phyloP scores from a whole-genome alignment of 2,329 filamentous ascomycete species.

The Cladophialophora carrionii region DNA sequence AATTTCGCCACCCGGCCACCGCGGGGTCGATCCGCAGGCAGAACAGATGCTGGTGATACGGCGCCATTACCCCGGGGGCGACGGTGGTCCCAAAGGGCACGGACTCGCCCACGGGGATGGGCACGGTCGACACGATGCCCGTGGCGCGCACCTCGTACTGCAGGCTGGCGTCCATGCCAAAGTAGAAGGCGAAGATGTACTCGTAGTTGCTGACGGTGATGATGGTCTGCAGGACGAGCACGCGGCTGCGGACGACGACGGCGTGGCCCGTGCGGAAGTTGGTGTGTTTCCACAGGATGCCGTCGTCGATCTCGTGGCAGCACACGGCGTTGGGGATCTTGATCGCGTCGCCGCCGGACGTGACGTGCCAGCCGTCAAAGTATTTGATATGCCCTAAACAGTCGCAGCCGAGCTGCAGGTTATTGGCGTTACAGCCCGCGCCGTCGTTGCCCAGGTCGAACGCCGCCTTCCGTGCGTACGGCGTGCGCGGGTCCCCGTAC shows the following conservation, averaged over 20 bases:
- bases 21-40: slow-evolving; percentile 51
- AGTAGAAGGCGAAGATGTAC: slow-evolving; percentile 51
- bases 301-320: slow-evolving; percentile 48
- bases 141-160: slow-evolving; percentile 51
- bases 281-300: slow-evolving; percentile 49
- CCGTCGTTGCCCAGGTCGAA: slow-evolving; percentile 53
- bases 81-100: slow-evolving; percentile 48
- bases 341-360: slow-evolving; percentile 43
- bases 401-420: slow-evolving; percentile 50
- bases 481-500: slow-evolving; percentile 49
- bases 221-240: slow-evolving; percentile 47
- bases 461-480: slow-evolving; percentile 50
- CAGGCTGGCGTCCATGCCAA: slow-evolving; percentile 48
- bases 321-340: slow-evolving; percentile 50
- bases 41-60: slow-evolving; percentile 52
- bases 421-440: slow-evolving; percentile 50
- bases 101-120: slow-evolving; percentile 44
- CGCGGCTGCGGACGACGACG: slow-evolving; percentile 43
- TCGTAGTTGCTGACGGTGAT: slow-evolving; percentile 52
- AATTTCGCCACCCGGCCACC: slow-evolving; percentile 46
- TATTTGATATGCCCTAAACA: slow-evolving; percentile 52
- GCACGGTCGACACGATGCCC: slow-evolving; percentile 51
- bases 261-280: slow-evolving; percentile 46
- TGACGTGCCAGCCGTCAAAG: slow-evolving; percentile 48
- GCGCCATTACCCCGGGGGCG: slow-evolving; percentile 49